phyloP scores from a whole-genome alignment of 2,329 filamentous ascomycete species.

The Cercospora sesami region DNA sequence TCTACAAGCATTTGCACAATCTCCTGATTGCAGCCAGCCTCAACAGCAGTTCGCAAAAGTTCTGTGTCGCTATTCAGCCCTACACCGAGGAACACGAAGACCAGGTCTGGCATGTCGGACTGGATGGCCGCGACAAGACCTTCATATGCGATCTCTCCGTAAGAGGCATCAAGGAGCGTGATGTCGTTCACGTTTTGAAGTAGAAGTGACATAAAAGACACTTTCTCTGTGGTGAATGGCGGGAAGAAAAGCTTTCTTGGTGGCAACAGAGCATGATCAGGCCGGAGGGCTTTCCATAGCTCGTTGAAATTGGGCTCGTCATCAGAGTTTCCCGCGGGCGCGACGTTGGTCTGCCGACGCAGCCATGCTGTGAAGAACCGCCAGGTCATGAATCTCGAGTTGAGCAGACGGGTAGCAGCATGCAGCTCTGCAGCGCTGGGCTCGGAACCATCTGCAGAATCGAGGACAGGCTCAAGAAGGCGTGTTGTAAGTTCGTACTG shows the following conservation, averaged over 20 bases:
- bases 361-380: conserved; percentile 36
- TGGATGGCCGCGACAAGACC: conserved; percentile 36
- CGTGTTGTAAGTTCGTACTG: conserved; percentile 33
- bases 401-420: conserved; percentile 34
- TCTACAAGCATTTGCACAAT: conserved; percentile 32
- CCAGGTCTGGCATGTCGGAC: conserved; percentile 24
- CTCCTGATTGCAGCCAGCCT: conserved; percentile 35
- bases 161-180: conserved; percentile 21
- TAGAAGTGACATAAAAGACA: conserved; percentile 21
- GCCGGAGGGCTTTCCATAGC: conserved; percentile 26
- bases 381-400: conserved; percentile 40
- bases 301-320: conserved; percentile 7
- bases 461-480: conserved; percentile 28
- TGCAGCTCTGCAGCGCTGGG: conserved; percentile 21
- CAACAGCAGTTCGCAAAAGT: conserved; percentile 35
- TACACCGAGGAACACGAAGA: conserved; percentile 31
- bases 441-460: background rate
- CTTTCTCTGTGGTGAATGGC: conserved; percentile 20
- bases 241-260: conserved; percentile 28
- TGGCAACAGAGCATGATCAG: conserved; percentile 26
- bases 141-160: conserved; percentile 34
- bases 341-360: conserved; percentile 1
- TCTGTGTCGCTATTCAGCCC: conserved; percentile 31
- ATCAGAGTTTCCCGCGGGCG: background rate
- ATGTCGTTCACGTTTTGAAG: conserved; percentile 17